Percentiles rank a stretch among this genome's conserved stretches.
Evolutionary conservation across 148 eudicot species (phyloP).

Genomic region (Hydrangea macrophylla): DNA sequence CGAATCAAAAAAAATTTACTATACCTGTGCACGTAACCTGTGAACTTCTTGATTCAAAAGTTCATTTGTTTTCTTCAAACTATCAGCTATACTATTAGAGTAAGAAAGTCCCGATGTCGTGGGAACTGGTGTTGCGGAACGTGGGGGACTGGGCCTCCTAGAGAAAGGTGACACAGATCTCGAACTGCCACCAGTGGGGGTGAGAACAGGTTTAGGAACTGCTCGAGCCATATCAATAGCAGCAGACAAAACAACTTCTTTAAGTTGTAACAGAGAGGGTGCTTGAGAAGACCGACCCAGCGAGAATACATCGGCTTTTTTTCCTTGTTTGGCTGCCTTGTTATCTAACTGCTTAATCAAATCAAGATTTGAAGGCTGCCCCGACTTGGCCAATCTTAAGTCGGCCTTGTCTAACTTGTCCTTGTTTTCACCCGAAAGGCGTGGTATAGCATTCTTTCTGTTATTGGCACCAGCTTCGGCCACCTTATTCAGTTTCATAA

Average conservation of each 20-base stretch:
- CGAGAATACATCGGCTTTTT: conserved; percentile 70
- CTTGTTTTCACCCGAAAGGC: conserved; percentile 92
- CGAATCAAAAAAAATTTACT: too few relatives aligned
- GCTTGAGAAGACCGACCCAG: conserved; percentile 57
- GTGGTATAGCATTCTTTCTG: conserved; percentile 62
- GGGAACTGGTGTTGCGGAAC: conserved; percentile 93
- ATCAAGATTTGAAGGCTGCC: conserved; percentile 62
- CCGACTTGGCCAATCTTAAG: conserved; percentile 53
- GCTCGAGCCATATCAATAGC: conserved; percentile 51
- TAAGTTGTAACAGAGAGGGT: conserved; percentile 65
- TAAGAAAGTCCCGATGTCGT: conserved; percentile 83
- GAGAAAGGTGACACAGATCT: conserved; percentile 95
- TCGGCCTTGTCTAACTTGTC: conserved; percentile 86
- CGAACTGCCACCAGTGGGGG: conserved; percentile 55
- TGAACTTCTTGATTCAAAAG: conserved; percentile 83
- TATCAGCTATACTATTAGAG: conserved; percentile 70
- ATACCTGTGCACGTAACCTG: conserved; percentile 83
- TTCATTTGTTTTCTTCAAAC: conserved; percentile 90
- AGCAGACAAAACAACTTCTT: conserved; percentile 59
- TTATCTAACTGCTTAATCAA: conserved; percentile 79
- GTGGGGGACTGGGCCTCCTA: conserved; percentile 87
- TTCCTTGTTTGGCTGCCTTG: conserved; percentile 91
- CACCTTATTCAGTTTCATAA: conserved; percentile 70
- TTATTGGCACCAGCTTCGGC: conserved; percentile 53
- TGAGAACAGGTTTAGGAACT: conserved; percentile 62